These are phyloP conservation scores for Curvularia sp. DNA, from an alignment of 2,329 filamentous ascomycete genomes.

Conservation along the genomic window DNA sequence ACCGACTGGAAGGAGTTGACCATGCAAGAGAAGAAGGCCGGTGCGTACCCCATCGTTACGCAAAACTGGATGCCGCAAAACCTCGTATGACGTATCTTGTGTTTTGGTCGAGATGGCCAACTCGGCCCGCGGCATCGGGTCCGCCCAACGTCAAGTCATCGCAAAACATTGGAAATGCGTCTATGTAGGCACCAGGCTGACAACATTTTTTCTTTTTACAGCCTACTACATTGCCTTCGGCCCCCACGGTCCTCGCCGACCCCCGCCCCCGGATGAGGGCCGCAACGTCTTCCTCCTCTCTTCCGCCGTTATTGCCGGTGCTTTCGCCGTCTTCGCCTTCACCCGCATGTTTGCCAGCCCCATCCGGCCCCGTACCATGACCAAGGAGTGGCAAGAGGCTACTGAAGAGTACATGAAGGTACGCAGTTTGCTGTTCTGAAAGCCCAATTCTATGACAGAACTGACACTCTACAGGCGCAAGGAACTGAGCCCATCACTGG, in stretches of 20 bases:
- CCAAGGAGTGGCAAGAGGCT: slow-evolving; percentile 94
- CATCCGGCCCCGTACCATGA: slow-evolving; percentile 81
- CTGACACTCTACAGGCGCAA: slow-evolving; percentile 43
- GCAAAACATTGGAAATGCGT: slow-evolving; percentile 20
- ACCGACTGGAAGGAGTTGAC: slow-evolving; percentile 95
- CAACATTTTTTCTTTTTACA: slow-evolving; percentile 54
- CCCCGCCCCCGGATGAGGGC: slow-evolving; percentile 82
- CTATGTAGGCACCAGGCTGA: slow-evolving; percentile 32
- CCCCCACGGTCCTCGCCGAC: slow-evolving; percentile 89
- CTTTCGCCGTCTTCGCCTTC: slow-evolving; percentile 73
- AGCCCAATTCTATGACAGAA: slow-evolving; percentile 12
- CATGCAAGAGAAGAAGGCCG: slow-evolving; percentile 97
- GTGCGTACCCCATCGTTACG: slow-evolving; percentile 66
- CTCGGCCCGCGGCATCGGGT: slow-evolving; percentile 27
- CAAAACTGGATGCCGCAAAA: slow-evolving; percentile 22
- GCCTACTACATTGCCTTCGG: slow-evolving; percentile 99
- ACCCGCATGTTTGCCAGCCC: slow-evolving; percentile 74
- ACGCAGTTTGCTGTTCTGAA: slow-evolving; percentile 48
- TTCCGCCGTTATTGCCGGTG: slow-evolving; percentile 69
- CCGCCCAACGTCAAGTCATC: slow-evolving; percentile 19
- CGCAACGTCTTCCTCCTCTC: slow-evolving; percentile 80
- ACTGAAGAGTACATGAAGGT: slow-evolving; percentile 94
- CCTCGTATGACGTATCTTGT: slow-evolving; percentile 42
- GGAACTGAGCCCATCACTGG: slow-evolving; percentile 50
- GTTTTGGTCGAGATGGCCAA: slow-evolving; percentile 32